A percentile compares a stretch with the other conserved stretches of the same genome.
phyloP scores from a whole-genome alignment of 2,329 filamentous ascomycete species.

The Calonectria honghensis region DNA sequence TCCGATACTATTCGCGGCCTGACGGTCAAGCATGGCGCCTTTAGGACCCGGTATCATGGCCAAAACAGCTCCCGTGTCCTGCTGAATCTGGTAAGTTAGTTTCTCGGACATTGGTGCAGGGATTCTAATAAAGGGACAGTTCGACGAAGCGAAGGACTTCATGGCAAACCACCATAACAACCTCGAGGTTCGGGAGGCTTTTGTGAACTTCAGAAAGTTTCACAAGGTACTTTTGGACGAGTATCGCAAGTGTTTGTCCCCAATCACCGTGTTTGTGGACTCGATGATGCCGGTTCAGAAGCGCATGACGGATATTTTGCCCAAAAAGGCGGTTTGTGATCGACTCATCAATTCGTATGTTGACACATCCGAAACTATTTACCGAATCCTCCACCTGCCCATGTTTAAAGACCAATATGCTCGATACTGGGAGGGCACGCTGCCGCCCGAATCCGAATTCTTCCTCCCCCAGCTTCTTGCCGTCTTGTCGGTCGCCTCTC shows the following conservation, averaged over 20 bases:
- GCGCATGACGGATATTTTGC: conserved; percentile 75
- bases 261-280: conserved; percentile 74
- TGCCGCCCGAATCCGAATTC: conserved; percentile 62
- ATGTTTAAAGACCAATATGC: conserved; percentile 71
- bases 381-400: conserved; percentile 72
- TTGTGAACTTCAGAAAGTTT: conserved; percentile 67
- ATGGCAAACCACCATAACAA: conserved; percentile 65
- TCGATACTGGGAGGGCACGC: conserved; percentile 70
- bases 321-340: conserved; percentile 71
- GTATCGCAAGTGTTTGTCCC: conserved; percentile 67
- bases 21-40: conserved; percentile 68
- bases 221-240: conserved; percentile 69
- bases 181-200: conserved; percentile 64
- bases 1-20: conserved; percentile 69
- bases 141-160: conserved; percentile 72
- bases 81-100: conserved; percentile 69
- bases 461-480: conserved; percentile 74
- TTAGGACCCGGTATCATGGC: conserved; percentile 71
- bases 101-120: not conserved
- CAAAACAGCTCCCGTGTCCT: conserved; percentile 72
- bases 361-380: conserved; percentile 70
- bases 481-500: conserved; percentile 72
- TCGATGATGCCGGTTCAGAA: conserved; percentile 75
- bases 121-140: conserved; percentile 59
- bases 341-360: conserved; percentile 70